A percentile compares a stretch with the other conserved stretches of the same genome.
Evolutionary conservation across 2,329 filamentous ascomycete species (phyloP).

Genomic region (Dactylonectria macrodidyma): DNA sequence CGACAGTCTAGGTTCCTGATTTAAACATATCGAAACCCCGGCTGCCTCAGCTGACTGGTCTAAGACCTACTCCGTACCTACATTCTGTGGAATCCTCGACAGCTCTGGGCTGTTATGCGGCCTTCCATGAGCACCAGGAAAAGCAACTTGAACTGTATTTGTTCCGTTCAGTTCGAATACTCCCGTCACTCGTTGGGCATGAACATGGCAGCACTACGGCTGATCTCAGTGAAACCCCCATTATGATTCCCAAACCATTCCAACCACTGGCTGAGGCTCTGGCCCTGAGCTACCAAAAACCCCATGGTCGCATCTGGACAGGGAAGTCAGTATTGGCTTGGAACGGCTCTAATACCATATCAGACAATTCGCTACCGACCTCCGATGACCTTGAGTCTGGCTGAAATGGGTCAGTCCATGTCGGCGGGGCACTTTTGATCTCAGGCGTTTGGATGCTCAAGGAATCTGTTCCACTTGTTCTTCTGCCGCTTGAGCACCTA

Average conservation of each 20-base stretch:
- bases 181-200: neutral
- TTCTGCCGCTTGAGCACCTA: too few relatives aligned
- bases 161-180: conserved; percentile 1
- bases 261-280: conserved; percentile 13
- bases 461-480: too few relatives aligned
- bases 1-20: too few relatives aligned
- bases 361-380: conserved; percentile 40
- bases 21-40: too few relatives aligned
- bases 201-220: neutral
- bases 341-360: conserved; percentile 40
- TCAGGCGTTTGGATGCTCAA: too few relatives aligned
- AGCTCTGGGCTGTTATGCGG: neutral
- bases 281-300: conserved; percentile 6
- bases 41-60: too few relatives aligned
- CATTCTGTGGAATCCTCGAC: neutral
- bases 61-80: too few relatives aligned
- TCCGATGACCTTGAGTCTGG: conserved; percentile 38
- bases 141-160: neutral
- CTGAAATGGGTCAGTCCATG: conserved; percentile 41
- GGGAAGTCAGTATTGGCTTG: conserved; percentile 6
- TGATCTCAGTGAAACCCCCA: conserved; percentile 38
- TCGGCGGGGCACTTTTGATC: too few relatives aligned
- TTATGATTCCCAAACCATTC: conserved; percentile 33
- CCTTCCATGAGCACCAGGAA: neutral
- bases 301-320: conserved; percentile 13